phyloP scores from a whole-genome alignment of 75 land plant genomes.

The Ceratopteris richardii region DNA sequence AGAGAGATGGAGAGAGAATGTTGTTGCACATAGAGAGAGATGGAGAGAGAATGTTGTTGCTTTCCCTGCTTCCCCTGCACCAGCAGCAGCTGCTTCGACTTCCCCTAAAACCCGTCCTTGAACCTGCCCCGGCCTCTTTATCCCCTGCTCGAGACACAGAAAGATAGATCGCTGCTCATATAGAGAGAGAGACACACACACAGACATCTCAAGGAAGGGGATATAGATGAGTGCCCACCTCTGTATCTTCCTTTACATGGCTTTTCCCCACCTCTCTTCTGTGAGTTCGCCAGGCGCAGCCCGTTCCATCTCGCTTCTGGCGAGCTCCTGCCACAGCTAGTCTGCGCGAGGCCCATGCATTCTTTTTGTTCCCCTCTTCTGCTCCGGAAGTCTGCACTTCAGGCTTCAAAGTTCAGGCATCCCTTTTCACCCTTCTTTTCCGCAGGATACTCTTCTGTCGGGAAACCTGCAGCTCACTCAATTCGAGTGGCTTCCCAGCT shows the following conservation, averaged over 20 bases:
- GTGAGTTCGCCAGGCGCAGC: neutral
- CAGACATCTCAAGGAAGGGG: neutral
- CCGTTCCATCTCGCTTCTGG: neutral
- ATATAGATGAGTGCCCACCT: no score
- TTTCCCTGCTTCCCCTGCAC: slow-evolving; percentile 10
- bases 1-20: neutral
- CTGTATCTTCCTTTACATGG: no score
- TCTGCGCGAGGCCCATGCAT: no score
- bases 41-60: neutral
- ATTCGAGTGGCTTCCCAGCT: no score
- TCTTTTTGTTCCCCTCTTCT: slow-evolving; percentile 1
- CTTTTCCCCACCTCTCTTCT: neutral
- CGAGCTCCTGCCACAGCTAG: no score
- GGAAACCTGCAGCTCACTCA: no score
- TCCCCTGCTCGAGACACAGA: neutral
- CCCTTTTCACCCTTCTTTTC: no score
- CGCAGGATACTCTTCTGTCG: no score
- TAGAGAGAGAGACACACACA: neutral
- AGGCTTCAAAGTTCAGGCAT: no score
- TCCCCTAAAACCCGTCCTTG: neutral
- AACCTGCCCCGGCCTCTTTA: neutral
- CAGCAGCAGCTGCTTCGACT: slow-evolving; percentile 8
- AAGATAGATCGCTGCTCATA: neutral
- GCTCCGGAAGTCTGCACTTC: neutral
- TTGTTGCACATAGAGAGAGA: neutral